Evolutionary conservation across 2,329 filamentous ascomycete species (phyloP), one percentile per base, ranked within the genome.

Genomic region (Gnomoniopsis sp.): DNA sequence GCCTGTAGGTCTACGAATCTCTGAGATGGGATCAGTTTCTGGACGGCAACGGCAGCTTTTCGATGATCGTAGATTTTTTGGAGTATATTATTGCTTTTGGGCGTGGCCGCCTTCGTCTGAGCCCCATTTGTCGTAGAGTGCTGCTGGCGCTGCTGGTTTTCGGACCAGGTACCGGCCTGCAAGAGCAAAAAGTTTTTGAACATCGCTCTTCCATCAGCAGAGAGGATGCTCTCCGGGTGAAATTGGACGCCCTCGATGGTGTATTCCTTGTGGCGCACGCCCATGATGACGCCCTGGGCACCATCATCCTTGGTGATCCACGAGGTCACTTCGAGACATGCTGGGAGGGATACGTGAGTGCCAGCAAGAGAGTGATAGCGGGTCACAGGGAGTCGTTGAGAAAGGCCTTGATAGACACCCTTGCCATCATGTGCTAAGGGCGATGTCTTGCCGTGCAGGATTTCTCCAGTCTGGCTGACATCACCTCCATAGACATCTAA

Each of bases 181-280:
- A 96, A 88, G 59, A 81, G 82, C 61, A 99, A 76, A 72, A 99
- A 99, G 74, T 98, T 99, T 69, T 86, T 88, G 70, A 99, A 85
- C 90, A 99, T 97, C 38, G 83, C 76, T 38, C 93, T 87, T 3
- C 96, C 95, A 59, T 95, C 86, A 49, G 89, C 91, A 0, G 93
- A 97, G 53, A 99, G 77, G 59, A 99, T 99, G 71, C 93, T 98
- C 75, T 99, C 95, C 0, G 95, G 95, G 67, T 99, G 95, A 67
- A 98, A 99, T 70, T 99, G 95, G 17, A 99, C 95, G 44, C 93
- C 95, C 73, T 99, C 95, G n/a, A 98, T 82, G 1, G 90, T 84
- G 68, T 88, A 89, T 69, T 95, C 85, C 77, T 93, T 96, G 78
- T 99, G 95, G 49, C 95, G 88, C 49, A 99, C 90, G 49, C 95